phyloP scores from a whole-genome alignment of 352 stramenopile genomes.

The Phytophthora pluvialis region DNA sequence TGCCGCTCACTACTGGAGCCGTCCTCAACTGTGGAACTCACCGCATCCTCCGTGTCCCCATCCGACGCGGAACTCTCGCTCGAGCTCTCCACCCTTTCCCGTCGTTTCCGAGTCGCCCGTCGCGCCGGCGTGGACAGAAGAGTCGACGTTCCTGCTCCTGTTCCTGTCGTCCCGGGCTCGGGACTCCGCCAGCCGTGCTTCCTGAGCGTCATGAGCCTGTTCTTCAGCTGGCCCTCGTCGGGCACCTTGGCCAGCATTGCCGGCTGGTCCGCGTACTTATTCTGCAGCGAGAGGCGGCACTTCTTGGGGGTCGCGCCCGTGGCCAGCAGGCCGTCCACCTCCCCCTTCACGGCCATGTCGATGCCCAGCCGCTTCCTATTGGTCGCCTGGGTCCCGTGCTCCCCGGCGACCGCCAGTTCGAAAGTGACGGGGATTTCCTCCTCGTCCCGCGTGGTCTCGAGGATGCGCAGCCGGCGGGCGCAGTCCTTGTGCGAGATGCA shows the following conservation, averaged over 20 bases:
- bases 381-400: conserved; percentile 19
- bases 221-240: conserved; percentile 19
- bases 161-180: not conserved
- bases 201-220: conserved; percentile 24
- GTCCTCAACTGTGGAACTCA: not conserved
- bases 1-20: not conserved
- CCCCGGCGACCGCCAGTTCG: conserved; percentile 13
- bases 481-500: conserved; percentile 33
- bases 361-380: conserved; percentile 27
- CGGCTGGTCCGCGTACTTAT: conserved; percentile 27
- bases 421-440: conserved; percentile 35
- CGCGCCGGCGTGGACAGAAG: not conserved
- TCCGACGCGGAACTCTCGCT: conserved; percentile 12
- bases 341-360: conserved; percentile 17
- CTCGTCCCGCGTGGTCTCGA: conserved; percentile 21
- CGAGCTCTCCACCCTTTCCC: not conserved
- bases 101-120: conserved; percentile 1
- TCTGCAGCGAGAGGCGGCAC: conserved; percentile 14
- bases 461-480: conserved; percentile 19
- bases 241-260: conserved; percentile 29
- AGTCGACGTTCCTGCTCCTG: not conserved
- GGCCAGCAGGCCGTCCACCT: conserved; percentile 27
- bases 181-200: conserved; percentile 10
- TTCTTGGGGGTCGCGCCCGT: conserved; percentile 10
- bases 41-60: not conserved